Percentiles rank a stretch among this genome's conserved stretches.
Evolutionary conservation across 1,284 basidiomycete species (phyloP).

Genomic region (Porogramme epimiltina): DNA sequence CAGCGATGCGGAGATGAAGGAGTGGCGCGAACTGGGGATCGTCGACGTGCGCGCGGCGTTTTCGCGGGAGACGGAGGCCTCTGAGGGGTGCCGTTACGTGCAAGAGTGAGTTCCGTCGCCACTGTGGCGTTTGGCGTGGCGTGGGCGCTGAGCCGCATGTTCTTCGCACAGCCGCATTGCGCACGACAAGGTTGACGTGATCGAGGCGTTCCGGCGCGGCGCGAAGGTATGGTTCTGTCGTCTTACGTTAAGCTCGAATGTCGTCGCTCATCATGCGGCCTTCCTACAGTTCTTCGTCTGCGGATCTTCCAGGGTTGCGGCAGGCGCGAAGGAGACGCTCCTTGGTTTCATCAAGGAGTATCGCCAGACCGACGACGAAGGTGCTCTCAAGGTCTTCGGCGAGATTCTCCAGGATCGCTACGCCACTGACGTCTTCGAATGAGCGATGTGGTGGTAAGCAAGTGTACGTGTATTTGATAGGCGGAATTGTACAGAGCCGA

Average conservation of each 20-base stretch:
- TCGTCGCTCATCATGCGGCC: neutral
- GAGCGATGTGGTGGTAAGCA: no score
- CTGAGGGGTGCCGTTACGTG: constrained; percentile 46
- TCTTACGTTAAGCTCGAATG: neutral
- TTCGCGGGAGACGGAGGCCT: constrained; percentile 37
- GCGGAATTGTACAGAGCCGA: no score
- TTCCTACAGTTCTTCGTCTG: constrained; percentile 46
- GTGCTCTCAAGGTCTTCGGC: constrained; percentile 28
- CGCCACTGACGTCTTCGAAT: constrained; percentile 45
- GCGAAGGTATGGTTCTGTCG: constrained; percentile 45
- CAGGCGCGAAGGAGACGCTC: constrained; percentile 36
- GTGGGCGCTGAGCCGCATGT: neutral
- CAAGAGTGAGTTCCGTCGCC: constrained; percentile 41
- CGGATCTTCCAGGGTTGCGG: constrained; percentile 39
- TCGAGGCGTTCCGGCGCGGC: constrained; percentile 33
- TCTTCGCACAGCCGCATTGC: constrained; percentile 44
- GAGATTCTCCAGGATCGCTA: constrained; percentile 36
- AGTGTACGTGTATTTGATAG: neutral
- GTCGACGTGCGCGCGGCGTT: constrained; percentile 51
- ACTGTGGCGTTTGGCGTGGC: neutral
- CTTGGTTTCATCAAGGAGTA: constrained; percentile 35
- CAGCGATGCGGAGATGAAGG: constrained; percentile 40
- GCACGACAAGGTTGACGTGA: constrained; percentile 41
- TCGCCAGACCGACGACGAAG: constrained; percentile 22
- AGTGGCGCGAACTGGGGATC: constrained; percentile 45